phyloP scores from a whole-genome alignment of 2,329 filamentous ascomycete genomes.

The Sporothrix pseudoabietina region DNA sequence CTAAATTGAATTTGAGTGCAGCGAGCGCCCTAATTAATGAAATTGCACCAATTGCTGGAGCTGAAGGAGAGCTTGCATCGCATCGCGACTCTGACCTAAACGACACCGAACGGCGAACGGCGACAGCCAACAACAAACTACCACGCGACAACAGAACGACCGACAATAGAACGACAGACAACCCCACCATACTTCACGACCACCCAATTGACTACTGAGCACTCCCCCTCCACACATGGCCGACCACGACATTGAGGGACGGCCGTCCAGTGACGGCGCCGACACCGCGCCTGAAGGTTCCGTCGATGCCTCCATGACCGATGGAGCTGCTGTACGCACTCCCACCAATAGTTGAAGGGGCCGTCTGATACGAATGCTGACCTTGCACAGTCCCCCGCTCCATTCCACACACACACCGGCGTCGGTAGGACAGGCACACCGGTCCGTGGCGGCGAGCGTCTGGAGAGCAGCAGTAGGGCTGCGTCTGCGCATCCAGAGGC shows the following conservation, averaged over 20 bases:
- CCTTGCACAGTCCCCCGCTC: conserved; percentile 18
- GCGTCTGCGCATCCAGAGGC: conserved; percentile 59
- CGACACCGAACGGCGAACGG: not conserved
- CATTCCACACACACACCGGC: conserved; percentile 2
- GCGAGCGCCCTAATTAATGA: not conserved
- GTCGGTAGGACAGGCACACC: conserved; percentile 53
- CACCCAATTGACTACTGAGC: not conserved
- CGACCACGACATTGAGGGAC: conserved; percentile 15
- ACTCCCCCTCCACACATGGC: not conserved
- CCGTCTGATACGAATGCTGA: not conserved
- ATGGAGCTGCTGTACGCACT: not conserved
- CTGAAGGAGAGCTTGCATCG: not conserved
- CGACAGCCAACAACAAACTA: not conserved
- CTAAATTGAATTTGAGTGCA: not conserved
- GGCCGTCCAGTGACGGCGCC: conserved; percentile 8
- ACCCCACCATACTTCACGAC: not conserved
- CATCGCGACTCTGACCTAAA: not conserved
- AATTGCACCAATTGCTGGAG: not conserved
- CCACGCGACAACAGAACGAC: not conserved
- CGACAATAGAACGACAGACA: not conserved
- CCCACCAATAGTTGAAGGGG: not conserved
- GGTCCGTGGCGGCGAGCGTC: conserved; percentile 41
- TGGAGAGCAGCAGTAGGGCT: conserved; percentile 51
- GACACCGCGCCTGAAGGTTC: conserved; percentile 12
- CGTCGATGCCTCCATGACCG: conserved; percentile 5